phyloP scores from a whole-genome alignment of 2,329 filamentous ascomycete species.

The Hypoxylon sp. region DNA sequence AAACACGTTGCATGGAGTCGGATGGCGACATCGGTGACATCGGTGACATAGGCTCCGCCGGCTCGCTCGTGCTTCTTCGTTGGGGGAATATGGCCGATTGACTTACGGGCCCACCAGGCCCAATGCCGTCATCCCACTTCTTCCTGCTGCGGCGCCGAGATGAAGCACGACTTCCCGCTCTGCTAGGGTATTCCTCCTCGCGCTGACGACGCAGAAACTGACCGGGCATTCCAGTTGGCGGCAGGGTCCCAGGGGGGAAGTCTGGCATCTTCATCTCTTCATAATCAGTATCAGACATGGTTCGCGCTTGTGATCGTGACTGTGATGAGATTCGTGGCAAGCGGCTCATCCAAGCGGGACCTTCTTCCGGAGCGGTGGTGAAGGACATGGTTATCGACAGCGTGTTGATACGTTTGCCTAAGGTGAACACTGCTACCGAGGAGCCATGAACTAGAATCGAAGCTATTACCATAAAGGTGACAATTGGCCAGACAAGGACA shows the following conservation, averaged over 20 bases:
- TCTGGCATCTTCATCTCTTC: slow-evolving; percentile 71
- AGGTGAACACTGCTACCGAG: slow-evolving; percentile 96
- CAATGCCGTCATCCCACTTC: slow-evolving; percentile 77
- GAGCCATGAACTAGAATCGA: slow-evolving; percentile 97
- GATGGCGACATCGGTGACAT: slow-evolving; percentile 49
- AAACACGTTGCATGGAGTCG: slow-evolving; percentile 38
- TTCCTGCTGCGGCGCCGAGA: slow-evolving; percentile 74
- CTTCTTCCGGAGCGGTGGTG: slow-evolving; percentile 88
- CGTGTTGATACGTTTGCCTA: slow-evolving; percentile 98
- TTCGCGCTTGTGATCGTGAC: slow-evolving; percentile 85
- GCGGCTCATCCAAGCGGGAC: slow-evolving; percentile 94
- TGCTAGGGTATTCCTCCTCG: slow-evolving; percentile 74
- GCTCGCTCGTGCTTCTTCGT: slow-evolving; percentile 54
- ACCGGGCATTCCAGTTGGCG: slow-evolving; percentile 77
- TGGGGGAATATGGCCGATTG: slow-evolving; percentile 89
- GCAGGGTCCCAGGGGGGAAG: slow-evolving; percentile 77
- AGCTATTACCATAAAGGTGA: slow-evolving; percentile 90
- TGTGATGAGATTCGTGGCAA: slow-evolving; percentile 77
- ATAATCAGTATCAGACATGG: slow-evolving; percentile 82
- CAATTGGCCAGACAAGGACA: slow-evolving; percentile 93
- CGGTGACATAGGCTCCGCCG: slow-evolving; percentile 52
- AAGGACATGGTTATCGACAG: slow-evolving; percentile 96
- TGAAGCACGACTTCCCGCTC: slow-evolving; percentile 68
- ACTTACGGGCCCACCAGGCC: slow-evolving; percentile 86
- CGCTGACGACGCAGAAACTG: slow-evolving; percentile 86